Conservation (phyloP, 108 stramenopile genomes). For the Pseudonitzschia pungens region DNA sequence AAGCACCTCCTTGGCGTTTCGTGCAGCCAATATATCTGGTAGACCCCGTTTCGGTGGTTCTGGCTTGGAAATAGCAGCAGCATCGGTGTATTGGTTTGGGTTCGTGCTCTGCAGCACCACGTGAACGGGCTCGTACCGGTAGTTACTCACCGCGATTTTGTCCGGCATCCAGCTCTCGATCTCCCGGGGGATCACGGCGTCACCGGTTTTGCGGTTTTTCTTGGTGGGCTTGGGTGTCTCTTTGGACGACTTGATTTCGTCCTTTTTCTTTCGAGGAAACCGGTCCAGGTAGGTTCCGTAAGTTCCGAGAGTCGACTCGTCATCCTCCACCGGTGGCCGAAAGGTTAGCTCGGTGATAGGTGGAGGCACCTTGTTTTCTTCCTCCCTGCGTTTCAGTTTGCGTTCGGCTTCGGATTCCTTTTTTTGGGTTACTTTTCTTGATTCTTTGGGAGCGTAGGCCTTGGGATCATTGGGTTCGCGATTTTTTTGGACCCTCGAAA, state of each 20-base stretch:
- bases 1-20: too few relatives aligned
- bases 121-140: background rate
- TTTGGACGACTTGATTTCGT: too few relatives aligned
- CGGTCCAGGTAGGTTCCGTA: slow-evolving; percentile 6
- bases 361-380: background rate
- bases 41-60: too few relatives aligned
- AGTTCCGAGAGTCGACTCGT: slow-evolving; percentile 11
- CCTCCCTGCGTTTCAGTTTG: background rate
- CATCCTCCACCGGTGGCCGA: background rate
- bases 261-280: background rate
- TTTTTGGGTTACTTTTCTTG: too few relatives aligned
- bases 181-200: background rate
- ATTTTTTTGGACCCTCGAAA: background rate
- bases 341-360: background rate
- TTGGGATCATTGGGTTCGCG: slow-evolving; percentile 2
- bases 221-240: background rate
- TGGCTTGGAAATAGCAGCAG: too few relatives aligned
- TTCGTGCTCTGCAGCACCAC: background rate
- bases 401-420: background rate
- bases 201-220: background rate
- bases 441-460: background rate
- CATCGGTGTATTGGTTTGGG: too few relatives aligned
- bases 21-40: too few relatives aligned
- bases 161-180: background rate
- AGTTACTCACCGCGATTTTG: background rate